Percentiles rank a stretch among this genome's conserved stretches.
phyloP scores from a whole-genome alignment of 2,329 filamentous ascomycete genomes.

The Hymenoscyphus albidus region DNA sequence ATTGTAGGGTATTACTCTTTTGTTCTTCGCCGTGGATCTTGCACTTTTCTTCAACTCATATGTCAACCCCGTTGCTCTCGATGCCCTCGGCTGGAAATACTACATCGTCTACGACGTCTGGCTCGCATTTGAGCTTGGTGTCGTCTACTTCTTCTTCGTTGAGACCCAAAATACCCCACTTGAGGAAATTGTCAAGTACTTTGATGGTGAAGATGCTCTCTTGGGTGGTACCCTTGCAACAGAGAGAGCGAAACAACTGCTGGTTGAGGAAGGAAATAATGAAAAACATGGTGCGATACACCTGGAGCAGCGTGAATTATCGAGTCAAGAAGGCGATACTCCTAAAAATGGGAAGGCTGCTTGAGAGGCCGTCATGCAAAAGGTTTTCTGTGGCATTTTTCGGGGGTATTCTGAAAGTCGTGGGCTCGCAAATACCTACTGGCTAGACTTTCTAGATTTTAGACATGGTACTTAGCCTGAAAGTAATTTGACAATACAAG shows the following conservation, averaged over 20 bases:
- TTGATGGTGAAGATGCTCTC: conserved; percentile 42
- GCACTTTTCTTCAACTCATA: conserved; percentile 44
- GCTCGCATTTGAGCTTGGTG: conserved; percentile 28
- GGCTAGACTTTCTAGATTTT: not conserved
- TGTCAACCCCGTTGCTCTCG: conserved; percentile 42
- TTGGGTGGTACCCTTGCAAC: conserved; percentile 27
- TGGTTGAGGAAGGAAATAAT: conserved; percentile 19
- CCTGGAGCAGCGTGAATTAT: conserved; percentile 1
- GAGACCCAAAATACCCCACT: conserved; percentile 43
- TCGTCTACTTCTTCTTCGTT: conserved; percentile 37
- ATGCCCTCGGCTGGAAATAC: conserved; percentile 40
- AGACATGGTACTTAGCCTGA: not conserved
- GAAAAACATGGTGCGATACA: not conserved
- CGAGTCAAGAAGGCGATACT: not conserved
- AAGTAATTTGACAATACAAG: no score
- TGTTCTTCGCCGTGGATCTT: conserved; percentile 43
- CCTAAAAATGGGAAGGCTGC: not conserved
- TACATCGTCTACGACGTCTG: conserved; percentile 42
- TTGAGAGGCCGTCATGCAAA: not conserved
- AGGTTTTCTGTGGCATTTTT: not conserved
- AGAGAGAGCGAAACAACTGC: conserved; percentile 20
- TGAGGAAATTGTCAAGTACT: conserved; percentile 44
- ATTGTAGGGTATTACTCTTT: conserved; percentile 37
- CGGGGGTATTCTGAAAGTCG: not conserved
- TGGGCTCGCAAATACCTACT: not conserved